Evolutionary conservation across 768 basidiomycete species (phyloP), one percentile per base, ranked within the genome.

Genomic region (Xerocomus brunneocitrinus): DNA sequence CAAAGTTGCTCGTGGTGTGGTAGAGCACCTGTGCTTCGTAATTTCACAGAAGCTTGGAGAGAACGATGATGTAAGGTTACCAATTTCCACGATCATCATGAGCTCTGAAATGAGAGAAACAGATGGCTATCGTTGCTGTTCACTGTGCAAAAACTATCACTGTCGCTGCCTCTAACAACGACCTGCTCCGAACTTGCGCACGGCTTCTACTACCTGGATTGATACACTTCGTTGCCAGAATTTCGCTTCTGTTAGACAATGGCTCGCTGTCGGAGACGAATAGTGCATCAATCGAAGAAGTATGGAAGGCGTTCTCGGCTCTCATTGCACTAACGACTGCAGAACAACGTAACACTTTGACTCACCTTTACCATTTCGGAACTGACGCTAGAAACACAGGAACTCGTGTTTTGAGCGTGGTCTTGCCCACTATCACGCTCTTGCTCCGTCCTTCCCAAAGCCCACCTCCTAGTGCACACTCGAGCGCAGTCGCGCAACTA

Each of bases 71-170:
- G 91, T 91, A 59, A 58, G 60, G 22, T 43, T 25, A 72, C 61
- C 25, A 16, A 42, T 8, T n/a, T 44, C 28, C n/a, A n/a, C 16
- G 7, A 41, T 59, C 34, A 10, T 38, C 27, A 24, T 42, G 22
- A 40, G 35, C 2, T 32, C 39, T 61, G 28, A 58, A 53, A 55
- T 35, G 40, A 8, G 22, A 40, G 28, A 31, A 31, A 28, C 53
- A 97, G 91, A 74, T 84, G 38, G 83, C 88, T 2, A 67, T 91
- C n/a, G 90, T 89, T 3, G 93, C 94, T 2, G 82, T 87, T 2
- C 92, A 98, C 61, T 98, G 95, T 62, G 83, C 89, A 2, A 90
- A 89, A 64, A 95, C 94, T 0, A 72, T 98, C 39, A 77, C 91
- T 34, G 67, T 81, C 5, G 84, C 94, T 3, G 87, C 91, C 0